A percentile compares a stretch with the other conserved stretches of the same genome.
Conservation (phyloP, 1,284 basidiomycete genomes). For the Ceratobasidium sp. region DNA sequence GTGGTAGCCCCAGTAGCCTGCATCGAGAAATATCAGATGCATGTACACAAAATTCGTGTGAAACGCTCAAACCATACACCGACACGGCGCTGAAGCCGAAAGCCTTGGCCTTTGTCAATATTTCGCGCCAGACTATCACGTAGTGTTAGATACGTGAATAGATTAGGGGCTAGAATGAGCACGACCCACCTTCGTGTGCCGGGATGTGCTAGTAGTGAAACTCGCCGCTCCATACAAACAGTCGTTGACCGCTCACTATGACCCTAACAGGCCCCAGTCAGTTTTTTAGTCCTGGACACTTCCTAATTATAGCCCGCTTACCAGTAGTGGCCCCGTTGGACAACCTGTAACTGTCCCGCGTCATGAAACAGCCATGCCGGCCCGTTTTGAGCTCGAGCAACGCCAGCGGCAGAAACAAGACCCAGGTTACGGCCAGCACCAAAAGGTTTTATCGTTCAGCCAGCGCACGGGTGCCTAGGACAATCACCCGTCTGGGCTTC, state of each 20-base stretch:
- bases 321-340: conserved; percentile 38
- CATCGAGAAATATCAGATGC: not conserved
- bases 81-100: conserved; percentile 39
- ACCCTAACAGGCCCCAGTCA: conserved; percentile 12
- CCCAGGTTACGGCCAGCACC: conserved; percentile 7
- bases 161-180: not conserved
- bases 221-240: conserved; percentile 39
- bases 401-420: conserved; percentile 9
- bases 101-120: conserved; percentile 39
- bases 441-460: conserved; percentile 20
- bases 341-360: conserved; percentile 24
- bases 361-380: conserved; percentile 38
- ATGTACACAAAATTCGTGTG: not conserved
- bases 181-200: conserved; percentile 21
- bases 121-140: conserved; percentile 38
- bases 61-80: conserved; percentile 32
- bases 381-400: conserved; percentile 5
- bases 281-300: not conserved
- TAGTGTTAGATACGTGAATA: not conserved
- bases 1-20: conserved; percentile 39
- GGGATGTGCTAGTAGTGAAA: conserved; percentile 41
- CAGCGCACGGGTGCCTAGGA: not conserved
- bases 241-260: conserved; percentile 37
- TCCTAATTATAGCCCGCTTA: not conserved
- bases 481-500: not conserved